Evolutionary conservation across 768 basidiomycete genomes (phyloP).

Genomic region (Kwoniella sp.): DNA sequence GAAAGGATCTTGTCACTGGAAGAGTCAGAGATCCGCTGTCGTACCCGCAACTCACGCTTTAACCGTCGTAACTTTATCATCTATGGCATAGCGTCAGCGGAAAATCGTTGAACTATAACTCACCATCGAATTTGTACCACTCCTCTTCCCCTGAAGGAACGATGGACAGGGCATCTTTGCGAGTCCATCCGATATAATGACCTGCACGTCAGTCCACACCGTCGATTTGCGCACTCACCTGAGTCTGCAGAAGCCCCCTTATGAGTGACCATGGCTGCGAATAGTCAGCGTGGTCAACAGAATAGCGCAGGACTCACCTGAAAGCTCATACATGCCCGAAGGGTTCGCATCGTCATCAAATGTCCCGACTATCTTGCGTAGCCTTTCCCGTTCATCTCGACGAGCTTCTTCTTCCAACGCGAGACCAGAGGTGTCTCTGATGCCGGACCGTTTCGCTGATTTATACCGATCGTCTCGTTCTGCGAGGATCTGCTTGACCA

Average conservation of each 20-base stretch:
- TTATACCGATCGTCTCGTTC: slow-evolving; percentile 79
- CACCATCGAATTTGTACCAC: slow-evolving; percentile 89
- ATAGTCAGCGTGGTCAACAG: slow-evolving; percentile 15
- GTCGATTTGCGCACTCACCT: slow-evolving; percentile 58
- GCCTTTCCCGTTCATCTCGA: slow-evolving; percentile 66
- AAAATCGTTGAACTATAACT: slow-evolving; percentile 6
- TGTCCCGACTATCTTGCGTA: slow-evolving; percentile 59
- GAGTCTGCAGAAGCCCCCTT: slow-evolving; percentile 94
- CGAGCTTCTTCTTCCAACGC: slow-evolving; percentile 56
- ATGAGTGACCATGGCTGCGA: slow-evolving; percentile 85
- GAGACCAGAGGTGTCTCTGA: slow-evolving; percentile 20
- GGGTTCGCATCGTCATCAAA: slow-evolving; percentile 67
- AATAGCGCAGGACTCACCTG: slow-evolving; percentile 63
- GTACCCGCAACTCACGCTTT: slow-evolving; percentile 28
- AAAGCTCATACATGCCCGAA: slow-evolving; percentile 85
- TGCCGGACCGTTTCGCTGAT: slow-evolving; percentile 62
- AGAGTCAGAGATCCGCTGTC: slow-evolving; percentile 30
- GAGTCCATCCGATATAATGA: slow-evolving; percentile 91
- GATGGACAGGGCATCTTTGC: slow-evolving; percentile 64
- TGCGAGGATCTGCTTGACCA: slow-evolving; percentile 77
- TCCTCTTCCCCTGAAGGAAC: slow-evolving; percentile 66
- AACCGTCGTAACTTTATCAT: slow-evolving; percentile 86
- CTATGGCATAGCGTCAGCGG: slow-evolving; percentile 24
- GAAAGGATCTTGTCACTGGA: slow-evolving; percentile 73
- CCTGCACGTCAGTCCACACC: slow-evolving; percentile 32